Percentiles rank a stretch among this genome's conserved stretches.
These are phyloP conservation scores for Backusella australiensis DNA, from an alignment of 192 early-diverging fungal genomes.

Conservation along the genomic window DNA sequence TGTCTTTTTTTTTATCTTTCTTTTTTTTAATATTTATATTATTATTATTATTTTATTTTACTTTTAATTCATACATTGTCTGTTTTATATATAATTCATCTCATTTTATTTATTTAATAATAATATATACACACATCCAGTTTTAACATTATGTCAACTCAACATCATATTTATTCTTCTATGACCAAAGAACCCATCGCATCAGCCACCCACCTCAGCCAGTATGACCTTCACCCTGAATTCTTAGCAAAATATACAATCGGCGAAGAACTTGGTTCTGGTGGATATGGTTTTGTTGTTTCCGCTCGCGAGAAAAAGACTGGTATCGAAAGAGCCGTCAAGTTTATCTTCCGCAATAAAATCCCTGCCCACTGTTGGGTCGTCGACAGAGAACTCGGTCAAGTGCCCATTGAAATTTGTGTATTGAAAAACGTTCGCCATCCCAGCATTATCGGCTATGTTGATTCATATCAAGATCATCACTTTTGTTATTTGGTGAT, in stretches of 20 bases:
- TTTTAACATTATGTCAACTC: conserved; percentile 3
- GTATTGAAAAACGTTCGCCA: conserved; percentile 59
- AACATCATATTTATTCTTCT: background rate
- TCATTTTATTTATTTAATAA: background rate
- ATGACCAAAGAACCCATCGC: conserved; percentile 29
- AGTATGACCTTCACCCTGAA: conserved; percentile 43
- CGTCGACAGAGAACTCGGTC: conserved; percentile 47
- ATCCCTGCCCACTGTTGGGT: conserved; percentile 55
- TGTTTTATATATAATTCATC: conserved; percentile 6
- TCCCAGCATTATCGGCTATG: conserved; percentile 49
- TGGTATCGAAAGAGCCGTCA: conserved; percentile 62
- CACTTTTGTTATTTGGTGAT: conserved; percentile 61
- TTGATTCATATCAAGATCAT: conserved; percentile 54
- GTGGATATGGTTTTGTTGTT: conserved; percentile 80
- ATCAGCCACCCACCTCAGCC: conserved; percentile 39
- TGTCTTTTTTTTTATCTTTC: background rate
- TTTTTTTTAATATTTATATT: background rate
- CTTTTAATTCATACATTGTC: conserved; percentile 10
- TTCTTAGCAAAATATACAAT: conserved; percentile 48
- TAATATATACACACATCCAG: background rate
- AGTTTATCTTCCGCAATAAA: conserved; percentile 59
- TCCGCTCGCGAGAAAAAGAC: conserved; percentile 49
- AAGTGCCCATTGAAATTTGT: conserved; percentile 62
- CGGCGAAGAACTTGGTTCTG: conserved; percentile 65
- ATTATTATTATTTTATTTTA: background rate